Conservation (phyloP, 1,284 basidiomycete genomes). For the Fistulina hepatica region DNA sequence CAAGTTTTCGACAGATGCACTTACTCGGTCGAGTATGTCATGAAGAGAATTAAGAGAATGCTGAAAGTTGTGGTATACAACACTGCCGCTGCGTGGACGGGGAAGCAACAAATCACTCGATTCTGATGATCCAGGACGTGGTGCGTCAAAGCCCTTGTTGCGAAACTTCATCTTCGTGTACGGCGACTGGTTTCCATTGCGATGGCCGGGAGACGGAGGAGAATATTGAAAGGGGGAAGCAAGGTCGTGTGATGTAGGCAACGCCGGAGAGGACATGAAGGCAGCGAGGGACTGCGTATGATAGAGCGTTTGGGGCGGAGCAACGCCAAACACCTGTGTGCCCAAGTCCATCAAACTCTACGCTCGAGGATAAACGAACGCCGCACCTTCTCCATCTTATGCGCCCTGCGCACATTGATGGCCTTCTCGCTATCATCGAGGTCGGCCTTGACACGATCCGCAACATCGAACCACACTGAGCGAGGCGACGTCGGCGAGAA, state of each 20-base stretch:
- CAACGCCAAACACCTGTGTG: constrained; percentile 62
- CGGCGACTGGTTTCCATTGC: constrained; percentile 39
- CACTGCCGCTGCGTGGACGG: constrained; percentile 22
- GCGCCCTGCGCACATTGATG: constrained; percentile 62
- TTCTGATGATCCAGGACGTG: constrained; percentile 17
- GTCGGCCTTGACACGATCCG: constrained; percentile 56
- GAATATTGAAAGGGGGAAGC: constrained; percentile 8
- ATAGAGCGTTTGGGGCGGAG: constrained; percentile 64
- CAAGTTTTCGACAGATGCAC: constrained; percentile 18
- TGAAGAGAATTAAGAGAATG: constrained; percentile 65
- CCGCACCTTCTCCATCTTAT: constrained; percentile 76
- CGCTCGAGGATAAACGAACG: constrained; percentile 5
- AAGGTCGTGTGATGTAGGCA: constrained; percentile 10
- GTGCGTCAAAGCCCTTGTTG: constrained; percentile 45
- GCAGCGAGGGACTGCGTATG: constrained; percentile 39
- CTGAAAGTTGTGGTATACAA: constrained; percentile 63
- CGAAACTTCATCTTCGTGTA: constrained; percentile 36
- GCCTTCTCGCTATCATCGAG: constrained; percentile 62
- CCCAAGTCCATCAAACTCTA: neutral
- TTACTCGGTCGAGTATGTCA: constrained; percentile 65
- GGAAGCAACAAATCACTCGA: constrained; percentile 11
- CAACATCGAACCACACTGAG: constrained; percentile 36
- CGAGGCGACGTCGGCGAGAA: constrained; percentile 18
- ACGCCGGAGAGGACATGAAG: constrained; percentile 26
- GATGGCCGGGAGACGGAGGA: constrained; percentile 18